Evolutionary conservation across 2,329 filamentous ascomycete species (phyloP).

Genomic region (Nannizziopsis arthrosporioides): DNA sequence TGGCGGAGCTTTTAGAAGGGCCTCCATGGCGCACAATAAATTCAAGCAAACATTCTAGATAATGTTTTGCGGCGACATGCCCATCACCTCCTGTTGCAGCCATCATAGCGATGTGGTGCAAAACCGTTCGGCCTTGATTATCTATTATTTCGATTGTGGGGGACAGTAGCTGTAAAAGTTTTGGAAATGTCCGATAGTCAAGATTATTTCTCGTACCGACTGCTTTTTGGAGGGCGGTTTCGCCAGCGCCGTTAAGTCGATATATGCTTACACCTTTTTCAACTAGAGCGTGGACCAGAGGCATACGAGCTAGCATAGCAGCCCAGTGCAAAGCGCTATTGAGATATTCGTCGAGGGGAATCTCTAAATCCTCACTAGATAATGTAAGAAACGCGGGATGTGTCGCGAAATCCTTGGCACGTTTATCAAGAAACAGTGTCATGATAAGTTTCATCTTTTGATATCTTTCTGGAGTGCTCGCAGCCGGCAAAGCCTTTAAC

Average conservation of each 20-base stretch:
- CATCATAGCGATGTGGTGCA: conserved; percentile 93
- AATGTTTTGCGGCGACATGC: conserved; percentile 76
- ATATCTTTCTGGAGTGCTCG: conserved; percentile 53
- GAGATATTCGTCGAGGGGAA: conserved; percentile 75
- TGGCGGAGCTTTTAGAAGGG: conserved; percentile 37
- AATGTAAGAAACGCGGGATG: conserved; percentile 68
- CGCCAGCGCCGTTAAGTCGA: conserved; percentile 76
- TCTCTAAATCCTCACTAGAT: conserved; percentile 70
- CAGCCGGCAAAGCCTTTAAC: conserved; percentile 38
- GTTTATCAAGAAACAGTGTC: conserved; percentile 67
- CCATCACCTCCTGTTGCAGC: conserved; percentile 90
- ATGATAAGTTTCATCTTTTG: conserved; percentile 72
- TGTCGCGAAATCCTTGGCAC: conserved; percentile 56
- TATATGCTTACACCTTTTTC: conserved; percentile 75
- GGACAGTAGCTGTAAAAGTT: conserved; percentile 77
- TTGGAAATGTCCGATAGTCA: conserved; percentile 80
- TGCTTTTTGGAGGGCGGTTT: conserved; percentile 86
- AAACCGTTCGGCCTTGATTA: conserved; percentile 74
- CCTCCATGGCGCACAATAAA: conserved; percentile 84
- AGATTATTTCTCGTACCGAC: conserved; percentile 90
- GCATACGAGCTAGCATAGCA: conserved; percentile 76
- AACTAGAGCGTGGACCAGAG: conserved; percentile 69
- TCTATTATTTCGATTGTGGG: conserved; percentile 85
- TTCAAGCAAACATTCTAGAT: conserved; percentile 84
- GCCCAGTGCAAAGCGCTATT: conserved; percentile 94